Evolutionary conservation across 2,329 filamentous ascomycete genomes (phyloP).

Genomic region (Lachnellula occidentalis): DNA sequence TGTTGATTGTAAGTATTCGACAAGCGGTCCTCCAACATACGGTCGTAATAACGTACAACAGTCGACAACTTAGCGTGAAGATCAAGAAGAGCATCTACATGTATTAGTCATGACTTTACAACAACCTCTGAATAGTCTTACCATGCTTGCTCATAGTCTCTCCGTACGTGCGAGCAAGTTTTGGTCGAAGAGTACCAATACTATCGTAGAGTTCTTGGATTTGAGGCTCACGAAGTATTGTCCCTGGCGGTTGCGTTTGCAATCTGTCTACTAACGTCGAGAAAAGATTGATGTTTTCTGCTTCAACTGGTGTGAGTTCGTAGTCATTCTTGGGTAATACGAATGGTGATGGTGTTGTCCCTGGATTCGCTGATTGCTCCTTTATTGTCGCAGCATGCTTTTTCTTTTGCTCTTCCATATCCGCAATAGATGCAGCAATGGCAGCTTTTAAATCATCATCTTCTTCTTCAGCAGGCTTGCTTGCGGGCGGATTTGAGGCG

Average conservation of each 20-base stretch:
- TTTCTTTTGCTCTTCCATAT: slow-evolving; percentile 98
- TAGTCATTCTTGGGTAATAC: slow-evolving; percentile 81
- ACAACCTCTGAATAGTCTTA: slow-evolving; percentile 37
- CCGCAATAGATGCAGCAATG: slow-evolving; percentile 87
- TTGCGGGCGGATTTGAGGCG: slow-evolving; percentile 34
- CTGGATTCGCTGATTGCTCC: slow-evolving; percentile 60
- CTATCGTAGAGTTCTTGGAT: slow-evolving; percentile 98
- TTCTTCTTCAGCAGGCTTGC: slow-evolving; percentile 67
- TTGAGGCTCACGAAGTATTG: slow-evolving; percentile 92
- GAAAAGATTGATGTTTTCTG: slow-evolving; percentile 96
- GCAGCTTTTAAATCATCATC: slow-evolving; percentile 91
- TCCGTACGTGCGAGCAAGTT: slow-evolving; percentile 89
- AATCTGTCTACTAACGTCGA: slow-evolving; percentile 88
- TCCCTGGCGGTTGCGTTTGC: slow-evolving; percentile 91
- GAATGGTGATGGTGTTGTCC: slow-evolving; percentile 45
- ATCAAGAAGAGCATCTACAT: slow-evolving; percentile 79
- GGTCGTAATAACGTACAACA: slow-evolving; percentile 94
- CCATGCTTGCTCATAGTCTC: slow-evolving; percentile 99
- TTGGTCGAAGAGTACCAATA: slow-evolving; percentile 87
- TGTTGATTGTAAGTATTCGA: slow-evolving; percentile 90
- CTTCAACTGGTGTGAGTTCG: slow-evolving; percentile 87
- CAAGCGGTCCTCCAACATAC: slow-evolving; percentile 93
- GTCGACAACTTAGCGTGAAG: slow-evolving; percentile 93
- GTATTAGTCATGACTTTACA: slow-evolving; percentile 31
- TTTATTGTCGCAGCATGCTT: slow-evolving; percentile 79